Evolutionary conservation across 495 filamentous ascomycete genomes (phyloP), one percentile per base, ranked within the genome.

Genomic region (Aspergillus mulundensis): DNA sequence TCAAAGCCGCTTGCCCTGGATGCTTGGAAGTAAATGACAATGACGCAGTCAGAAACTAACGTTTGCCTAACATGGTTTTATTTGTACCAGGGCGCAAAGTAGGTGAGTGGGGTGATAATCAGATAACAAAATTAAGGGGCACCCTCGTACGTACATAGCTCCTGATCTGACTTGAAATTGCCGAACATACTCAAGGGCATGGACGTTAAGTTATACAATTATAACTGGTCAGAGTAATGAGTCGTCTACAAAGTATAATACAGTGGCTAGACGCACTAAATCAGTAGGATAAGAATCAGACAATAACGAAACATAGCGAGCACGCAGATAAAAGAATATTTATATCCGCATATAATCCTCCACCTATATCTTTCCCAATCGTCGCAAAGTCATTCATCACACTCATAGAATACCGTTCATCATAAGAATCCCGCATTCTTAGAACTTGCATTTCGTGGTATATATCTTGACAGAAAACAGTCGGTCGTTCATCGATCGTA

Each of bases 321-420:
- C 32, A 49, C 36, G 20, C 20, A 40, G 15, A 50, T 38, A 50
- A 25, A 44, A 4, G 20, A 32, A 46, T 46, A n/a, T 25, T 38
- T 57, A 50, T 49, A 50, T 34, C 36, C 4, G 34, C 44, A 20
- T 5, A 23, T 6, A 41, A 20, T 46, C n/a, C 45, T 54, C 25
- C 18, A 34, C 24, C 44, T 41, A 36, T 45, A 52, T 24, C 50
- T 55, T 51, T 5, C 54, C 44, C 38, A 42, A 53, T 54, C 54
- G 52, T 63, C 50, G 50, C 54, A 56, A 40, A 58, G 47, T 54
- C 41, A 54, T 55, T 64, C 62, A 58, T 65, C 59, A 59, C 43
- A 54, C 59, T 64, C 59, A 53, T 65, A 41, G 56, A 55, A 55
- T 45, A 56, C 60, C 56, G 54, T 54, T 54, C 50, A 57, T 65